phyloP scores from a whole-genome alignment of 345 rosid genomes.

The Pseudoturritis turrita region DNA sequence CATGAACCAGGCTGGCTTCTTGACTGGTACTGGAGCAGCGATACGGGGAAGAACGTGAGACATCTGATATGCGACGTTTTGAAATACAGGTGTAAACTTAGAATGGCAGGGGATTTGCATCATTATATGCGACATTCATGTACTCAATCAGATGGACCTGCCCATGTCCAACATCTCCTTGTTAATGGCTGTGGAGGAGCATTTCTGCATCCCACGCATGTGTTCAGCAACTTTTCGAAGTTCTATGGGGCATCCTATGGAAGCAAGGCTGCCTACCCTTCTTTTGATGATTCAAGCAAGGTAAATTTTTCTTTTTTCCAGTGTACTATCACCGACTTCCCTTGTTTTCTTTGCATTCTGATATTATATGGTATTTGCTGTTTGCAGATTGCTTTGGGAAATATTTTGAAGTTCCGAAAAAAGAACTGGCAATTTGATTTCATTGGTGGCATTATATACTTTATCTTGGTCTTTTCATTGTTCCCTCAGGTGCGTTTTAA shows the following conservation, averaged over 20 bases:
- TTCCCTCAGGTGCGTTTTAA: slow-evolving; percentile 77
- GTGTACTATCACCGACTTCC: not conserved
- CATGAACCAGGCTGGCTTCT: slow-evolving; percentile 99
- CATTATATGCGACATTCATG: slow-evolving; percentile 94
- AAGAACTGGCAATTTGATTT: slow-evolving; percentile 99
- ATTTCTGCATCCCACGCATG: slow-evolving; percentile 97
- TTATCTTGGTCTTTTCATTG: slow-evolving; percentile 77
- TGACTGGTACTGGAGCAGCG: slow-evolving; percentile 85
- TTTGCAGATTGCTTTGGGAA: slow-evolving; percentile 94
- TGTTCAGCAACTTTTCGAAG: slow-evolving; percentile 67
- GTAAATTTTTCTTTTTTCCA: slow-evolving; percentile 34
- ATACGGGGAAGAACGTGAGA: slow-evolving; percentile 76
- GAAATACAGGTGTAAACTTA: slow-evolving; percentile 89
- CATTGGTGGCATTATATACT: slow-evolving; percentile 96
- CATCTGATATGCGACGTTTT: slow-evolving; percentile 76
- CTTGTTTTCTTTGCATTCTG: slow-evolving; percentile 9
- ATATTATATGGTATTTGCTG: slow-evolving; percentile 8
- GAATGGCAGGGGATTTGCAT: slow-evolving; percentile 97
- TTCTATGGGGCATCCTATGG: slow-evolving; percentile 61
- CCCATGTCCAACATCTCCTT: slow-evolving; percentile 77
- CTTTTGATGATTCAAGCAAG: slow-evolving; percentile 96
- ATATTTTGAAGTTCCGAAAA: slow-evolving; percentile 96
- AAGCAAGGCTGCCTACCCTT: slow-evolving; percentile 85
- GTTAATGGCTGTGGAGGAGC: slow-evolving; percentile 99
- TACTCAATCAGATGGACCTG: slow-evolving; percentile 72